Conservation (phyloP, 139 green algal species). For the Tetradesmus obliquus region DNA sequence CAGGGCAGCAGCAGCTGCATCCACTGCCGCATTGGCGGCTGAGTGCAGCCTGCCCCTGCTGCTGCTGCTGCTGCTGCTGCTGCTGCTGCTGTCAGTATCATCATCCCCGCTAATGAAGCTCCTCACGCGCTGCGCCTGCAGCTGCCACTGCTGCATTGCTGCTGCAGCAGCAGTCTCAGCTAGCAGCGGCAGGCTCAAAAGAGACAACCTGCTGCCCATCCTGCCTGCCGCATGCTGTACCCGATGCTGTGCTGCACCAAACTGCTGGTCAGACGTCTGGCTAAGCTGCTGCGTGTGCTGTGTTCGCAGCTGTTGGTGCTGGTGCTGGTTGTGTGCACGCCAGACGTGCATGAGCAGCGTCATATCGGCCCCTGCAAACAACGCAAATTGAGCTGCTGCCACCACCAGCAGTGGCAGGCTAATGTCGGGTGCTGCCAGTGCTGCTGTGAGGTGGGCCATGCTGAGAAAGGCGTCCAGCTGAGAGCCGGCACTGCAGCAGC, state of each 20-base stretch:
- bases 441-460: conserved; percentile 32
- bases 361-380: conserved; percentile 43
- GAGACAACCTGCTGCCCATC: neutral
- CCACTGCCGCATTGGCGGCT: neutral
- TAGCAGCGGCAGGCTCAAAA: neutral
- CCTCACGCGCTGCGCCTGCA: neutral
- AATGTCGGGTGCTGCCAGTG: conserved; percentile 26
- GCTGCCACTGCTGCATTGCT: conserved; percentile 10
- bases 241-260: neutral
- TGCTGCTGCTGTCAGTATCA: neutral
- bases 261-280: neutral
- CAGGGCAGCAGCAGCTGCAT: neutral
- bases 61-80: conserved; percentile 16
- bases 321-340: conserved; percentile 28
- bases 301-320: neutral
- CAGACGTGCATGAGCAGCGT: conserved; percentile 38
- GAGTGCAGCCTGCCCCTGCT: neutral
- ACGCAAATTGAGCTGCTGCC: conserved; percentile 40
- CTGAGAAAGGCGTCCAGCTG: conserved; percentile 38
- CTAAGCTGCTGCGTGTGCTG: neutral
- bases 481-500: conserved; percentile 24
- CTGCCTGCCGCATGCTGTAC: neutral
- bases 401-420: conserved; percentile 34
- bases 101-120: neutral
- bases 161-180: conserved; percentile 6